Base-by-base conservation (phyloP, 805 yeast species). In the Yarrowia sp. region DNA sequence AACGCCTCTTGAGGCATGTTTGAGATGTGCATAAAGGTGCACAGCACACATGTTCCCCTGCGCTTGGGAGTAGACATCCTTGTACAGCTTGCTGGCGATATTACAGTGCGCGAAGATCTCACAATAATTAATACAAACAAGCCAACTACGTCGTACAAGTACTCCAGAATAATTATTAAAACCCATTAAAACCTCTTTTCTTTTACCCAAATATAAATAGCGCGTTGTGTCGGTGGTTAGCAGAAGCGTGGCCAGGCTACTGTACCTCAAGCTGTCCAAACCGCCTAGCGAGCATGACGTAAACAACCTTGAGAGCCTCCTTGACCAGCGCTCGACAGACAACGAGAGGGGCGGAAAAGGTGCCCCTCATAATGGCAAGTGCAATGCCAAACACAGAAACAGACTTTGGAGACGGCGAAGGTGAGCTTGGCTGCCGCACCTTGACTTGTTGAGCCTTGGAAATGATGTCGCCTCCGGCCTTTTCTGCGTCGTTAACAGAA, bases 401-500 rank as follows among this genome's bases (percentile, higher is more conserved):
- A 14, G 58, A 35, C 58, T 51, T n/a, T 12, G 55, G 55, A 8
- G 55, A 31, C 55, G 55, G 55, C 21, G 55, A 31, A 47, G 55
- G 21, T 5, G 55, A 27, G 36, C 36, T 32, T 4, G 38, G 55
- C 18, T 47, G 38, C 38, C 27, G 12, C 38, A 32, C 55, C 55
- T 47, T 47, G 29, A 47, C 55, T 21, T 47, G 55, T 21, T 47
- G 55, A 13, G 58, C 9, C 36, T 51, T 51, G 16, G 58, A 51
- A 16, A 35, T 51, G n/a, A 13, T 51, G 58, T 51, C 58, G 27
- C 58, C 58, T 13, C 60, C 60, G 18, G 63, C 61, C 61, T 53
- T 61, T 42, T 61, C 63, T 13, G 63, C 63, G 47, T 42, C 61
- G 25, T 53, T 53, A 14, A 58, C 63, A 14, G 53, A 32, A 31